phyloP scores from a whole-genome alignment of 83 land plant species.

The Thuja plicata region DNA sequence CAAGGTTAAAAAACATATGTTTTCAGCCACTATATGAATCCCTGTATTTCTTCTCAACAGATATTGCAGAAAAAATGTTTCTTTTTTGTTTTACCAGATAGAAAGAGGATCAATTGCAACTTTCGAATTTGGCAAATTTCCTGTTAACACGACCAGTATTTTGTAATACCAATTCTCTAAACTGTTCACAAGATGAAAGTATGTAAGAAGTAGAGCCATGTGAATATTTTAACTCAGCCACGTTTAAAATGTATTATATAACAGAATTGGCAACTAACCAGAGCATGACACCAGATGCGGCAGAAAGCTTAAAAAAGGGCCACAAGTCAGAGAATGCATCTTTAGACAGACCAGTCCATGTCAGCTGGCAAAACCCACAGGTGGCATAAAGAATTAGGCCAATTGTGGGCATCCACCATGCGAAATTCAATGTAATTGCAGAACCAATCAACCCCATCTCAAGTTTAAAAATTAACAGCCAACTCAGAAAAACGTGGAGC shows the following conservation, averaged over 20 bases:
- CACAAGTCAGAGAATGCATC: constrained; percentile 22
- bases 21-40: no score
- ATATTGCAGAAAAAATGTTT: no score
- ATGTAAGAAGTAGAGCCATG: background rate
- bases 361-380: constrained; percentile 24
- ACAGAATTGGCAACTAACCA: no score
- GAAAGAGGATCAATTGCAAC: no score
- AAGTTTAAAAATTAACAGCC: constrained; percentile 30
- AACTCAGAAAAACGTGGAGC: constrained; percentile 37
- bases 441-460: constrained; percentile 40
- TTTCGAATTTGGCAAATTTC: no score
- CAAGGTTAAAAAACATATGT: no score
- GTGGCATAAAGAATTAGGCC: constrained; percentile 16
- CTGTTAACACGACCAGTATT: constrained; percentile 25
- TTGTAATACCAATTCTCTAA: constrained; percentile 42
- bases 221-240: no score
- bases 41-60: no score
- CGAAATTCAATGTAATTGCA: constrained; percentile 10
- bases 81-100: no score
- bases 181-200: constrained; percentile 16
- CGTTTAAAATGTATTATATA: no score
- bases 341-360: constrained; percentile 26
- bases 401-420: constrained; percentile 20
- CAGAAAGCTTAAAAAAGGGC: constrained; percentile 19
- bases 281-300: no score